Evolutionary conservation across 2,329 filamentous ascomycete genomes (phyloP).

Genomic region (Colletotrichum trifolii): DNA sequence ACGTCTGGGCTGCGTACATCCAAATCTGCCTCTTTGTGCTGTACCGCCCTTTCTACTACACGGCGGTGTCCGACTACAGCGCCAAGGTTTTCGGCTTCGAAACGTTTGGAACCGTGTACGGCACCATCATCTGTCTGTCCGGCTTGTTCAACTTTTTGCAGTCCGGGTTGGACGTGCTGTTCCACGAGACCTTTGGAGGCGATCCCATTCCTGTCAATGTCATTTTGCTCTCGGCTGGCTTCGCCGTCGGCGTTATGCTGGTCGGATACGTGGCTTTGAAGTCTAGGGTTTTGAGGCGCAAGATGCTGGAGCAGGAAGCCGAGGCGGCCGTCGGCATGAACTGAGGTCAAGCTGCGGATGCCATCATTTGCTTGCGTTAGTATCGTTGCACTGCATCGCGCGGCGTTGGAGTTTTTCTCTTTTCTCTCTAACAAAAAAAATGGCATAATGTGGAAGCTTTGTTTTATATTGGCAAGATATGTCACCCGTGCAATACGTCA

Average conservation of each 20-base stretch:
- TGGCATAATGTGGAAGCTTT: too few relatives aligned
- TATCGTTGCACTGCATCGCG: neutral
- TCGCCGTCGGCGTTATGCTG: constrained; percentile 72
- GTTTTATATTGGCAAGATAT: too few relatives aligned
- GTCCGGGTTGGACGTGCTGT: constrained; percentile 81
- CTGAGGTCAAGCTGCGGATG: neutral
- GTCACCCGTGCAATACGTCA: too few relatives aligned
- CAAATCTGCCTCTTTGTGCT: constrained; percentile 85
- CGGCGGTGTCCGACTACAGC: constrained; percentile 86
- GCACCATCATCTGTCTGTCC: constrained; percentile 86
- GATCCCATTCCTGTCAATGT: constrained; percentile 84
- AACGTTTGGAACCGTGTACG: constrained; percentile 95
- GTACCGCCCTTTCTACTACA: constrained; percentile 91
- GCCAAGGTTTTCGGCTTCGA: constrained; percentile 93
- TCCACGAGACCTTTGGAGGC: constrained; percentile 76
- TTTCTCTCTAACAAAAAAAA: too few relatives aligned
- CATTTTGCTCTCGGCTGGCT: constrained; percentile 69
- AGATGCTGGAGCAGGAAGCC: constrained; percentile 37
- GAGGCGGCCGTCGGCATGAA: constrained; percentile 19
- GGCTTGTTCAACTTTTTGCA: constrained; percentile 88
- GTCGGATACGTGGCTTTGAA: constrained; percentile 72
- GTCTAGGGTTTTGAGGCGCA: constrained; percentile 49
- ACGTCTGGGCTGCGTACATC: constrained; percentile 76
- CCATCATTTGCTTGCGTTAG: too few relatives aligned
- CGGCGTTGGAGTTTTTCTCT: neutral